phyloP scores from a whole-genome alignment of 495 filamentous ascomycete genomes.

The Lichenothelia convexa region DNA sequence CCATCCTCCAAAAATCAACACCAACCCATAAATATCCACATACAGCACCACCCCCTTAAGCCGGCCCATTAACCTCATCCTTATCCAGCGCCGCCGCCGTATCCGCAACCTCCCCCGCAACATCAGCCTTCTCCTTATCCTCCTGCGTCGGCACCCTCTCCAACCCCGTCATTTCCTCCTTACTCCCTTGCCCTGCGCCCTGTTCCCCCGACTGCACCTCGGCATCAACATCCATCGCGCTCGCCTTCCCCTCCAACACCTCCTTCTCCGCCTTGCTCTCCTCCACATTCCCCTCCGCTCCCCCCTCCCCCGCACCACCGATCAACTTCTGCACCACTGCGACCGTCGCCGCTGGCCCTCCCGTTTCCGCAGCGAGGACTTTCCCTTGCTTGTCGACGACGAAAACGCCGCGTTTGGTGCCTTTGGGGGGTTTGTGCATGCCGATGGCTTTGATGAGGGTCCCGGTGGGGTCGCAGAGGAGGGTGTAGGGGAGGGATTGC shows the following conservation, averaged over 20 bases:
- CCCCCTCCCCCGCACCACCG: slow-evolving; percentile 11
- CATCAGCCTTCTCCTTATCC: slow-evolving; percentile 12
- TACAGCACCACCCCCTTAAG: too few species aligned
- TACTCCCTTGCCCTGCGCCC: too few species aligned
- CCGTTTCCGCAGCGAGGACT: slow-evolving; percentile 41
- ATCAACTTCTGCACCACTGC: slow-evolving; percentile 36
- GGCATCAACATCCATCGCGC: slow-evolving; percentile 6
- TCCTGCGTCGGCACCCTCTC: slow-evolving; percentile 15
- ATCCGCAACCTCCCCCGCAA: slow-evolving; percentile 20
- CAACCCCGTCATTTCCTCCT: slow-evolving; percentile 11
- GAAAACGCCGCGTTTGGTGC: slow-evolving; percentile 74
- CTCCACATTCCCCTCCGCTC: slow-evolving; percentile 7
- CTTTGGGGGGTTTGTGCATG: slow-evolving; percentile 20
- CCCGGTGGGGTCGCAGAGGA: slow-evolving; percentile 63
- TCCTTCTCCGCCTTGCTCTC: slow-evolving; percentile 11
- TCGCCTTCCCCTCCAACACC: slow-evolving; percentile 12
- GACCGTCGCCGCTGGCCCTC: slow-evolving; percentile 40
- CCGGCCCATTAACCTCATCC: too few species aligned
- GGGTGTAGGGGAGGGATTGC: slow-evolving; percentile 70
- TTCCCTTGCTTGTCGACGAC: slow-evolving; percentile 62
- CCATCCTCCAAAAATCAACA: too few species aligned
- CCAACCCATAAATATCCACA: too few species aligned
- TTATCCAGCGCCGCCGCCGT: slow-evolving; percentile 17
- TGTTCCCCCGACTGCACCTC: too few species aligned
- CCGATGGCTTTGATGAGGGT: slow-evolving; percentile 35